Percentiles rank a stretch among this genome's conserved stretches.
Conservation (phyloP, 345 rosid genomes). For the Chamaenerion angustifolium region DNA sequence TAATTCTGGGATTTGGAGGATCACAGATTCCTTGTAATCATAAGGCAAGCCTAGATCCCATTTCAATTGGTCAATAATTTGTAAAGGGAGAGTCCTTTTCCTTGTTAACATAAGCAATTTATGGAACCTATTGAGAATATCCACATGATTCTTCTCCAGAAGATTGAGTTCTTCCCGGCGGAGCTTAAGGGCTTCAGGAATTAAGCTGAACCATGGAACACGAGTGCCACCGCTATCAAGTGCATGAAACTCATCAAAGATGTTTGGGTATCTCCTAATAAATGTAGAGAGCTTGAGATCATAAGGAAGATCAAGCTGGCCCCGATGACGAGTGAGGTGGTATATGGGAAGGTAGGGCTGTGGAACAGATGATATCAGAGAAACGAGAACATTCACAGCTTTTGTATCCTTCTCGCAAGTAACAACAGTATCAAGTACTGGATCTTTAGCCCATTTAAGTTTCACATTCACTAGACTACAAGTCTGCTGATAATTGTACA, state of each 20-base stretch:
- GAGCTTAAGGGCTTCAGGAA: conserved; percentile 34
- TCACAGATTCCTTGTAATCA: conserved; percentile 30
- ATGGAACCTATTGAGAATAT: conserved; percentile 36
- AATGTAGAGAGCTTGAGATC: conserved; percentile 57
- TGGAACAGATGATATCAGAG: conserved; percentile 33
- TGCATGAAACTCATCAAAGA: conserved; percentile 35
- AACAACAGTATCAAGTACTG: conserved; percentile 43
- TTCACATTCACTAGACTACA: conserved; percentile 54
- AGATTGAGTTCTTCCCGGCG: conserved; percentile 22
- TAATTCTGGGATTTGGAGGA: conserved; percentile 25
- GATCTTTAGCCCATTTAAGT: conserved; percentile 81
- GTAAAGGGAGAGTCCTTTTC: conserved; percentile 47
- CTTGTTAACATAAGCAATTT: conserved; percentile 68
- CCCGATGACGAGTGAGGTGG: conserved; percentile 31
- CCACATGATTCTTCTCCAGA: conserved; percentile 15
- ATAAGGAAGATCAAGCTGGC: conserved; percentile 51
- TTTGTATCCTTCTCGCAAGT: conserved; percentile 41
- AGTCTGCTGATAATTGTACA: conserved; percentile 36
- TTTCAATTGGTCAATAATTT: conserved; percentile 61
- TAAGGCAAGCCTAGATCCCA: conserved; percentile 83
- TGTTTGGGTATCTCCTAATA: conserved; percentile 49
- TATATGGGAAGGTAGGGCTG: conserved; percentile 32
- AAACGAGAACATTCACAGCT: conserved; percentile 46
- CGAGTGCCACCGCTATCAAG: conserved; percentile 68
- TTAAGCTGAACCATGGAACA: conserved; percentile 58